Evolutionary conservation across 2,329 filamentous ascomycete genomes (phyloP).

Genomic region (Setomelanomma holmii): DNA sequence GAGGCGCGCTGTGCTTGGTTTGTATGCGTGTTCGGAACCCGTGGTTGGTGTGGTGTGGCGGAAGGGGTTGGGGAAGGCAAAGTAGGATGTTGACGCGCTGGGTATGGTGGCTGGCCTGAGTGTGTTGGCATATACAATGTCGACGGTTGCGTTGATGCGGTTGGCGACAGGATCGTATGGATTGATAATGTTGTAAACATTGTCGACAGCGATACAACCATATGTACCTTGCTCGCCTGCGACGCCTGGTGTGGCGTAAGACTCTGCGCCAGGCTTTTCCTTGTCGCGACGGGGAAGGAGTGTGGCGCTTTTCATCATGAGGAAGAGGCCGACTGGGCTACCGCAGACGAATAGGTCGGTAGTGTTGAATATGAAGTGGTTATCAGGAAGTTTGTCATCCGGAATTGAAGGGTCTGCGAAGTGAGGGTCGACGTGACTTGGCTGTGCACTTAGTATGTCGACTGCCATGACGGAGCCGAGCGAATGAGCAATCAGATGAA

Average conservation of each 20-base stretch:
- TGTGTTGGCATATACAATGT: constrained; percentile 76
- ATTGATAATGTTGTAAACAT: constrained; percentile 92
- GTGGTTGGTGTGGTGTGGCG: constrained; percentile 32
- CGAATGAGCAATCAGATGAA: constrained; percentile 92
- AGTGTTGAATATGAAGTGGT: constrained; percentile 87
- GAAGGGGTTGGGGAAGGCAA: constrained; percentile 52
- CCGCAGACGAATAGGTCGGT: constrained; percentile 88
- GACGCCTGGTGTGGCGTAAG: constrained; percentile 60
- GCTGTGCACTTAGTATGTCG: constrained; percentile 89
- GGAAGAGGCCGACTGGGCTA: constrained; percentile 90
- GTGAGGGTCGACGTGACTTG: constrained; percentile 68
- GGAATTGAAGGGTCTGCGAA: constrained; percentile 41
- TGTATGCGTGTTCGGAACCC: constrained; percentile 36
- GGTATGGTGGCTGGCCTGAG: constrained; percentile 83
- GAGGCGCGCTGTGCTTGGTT: constrained; percentile 46
- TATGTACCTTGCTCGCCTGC: constrained; percentile 82
- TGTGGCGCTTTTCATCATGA: constrained; percentile 77
- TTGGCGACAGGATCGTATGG: constrained; percentile 85
- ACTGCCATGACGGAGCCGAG: constrained; percentile 94
- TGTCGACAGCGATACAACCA: constrained; percentile 92
- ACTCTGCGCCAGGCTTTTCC: constrained; percentile 76
- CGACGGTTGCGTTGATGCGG: constrained; percentile 87
- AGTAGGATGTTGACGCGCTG: constrained; percentile 64
- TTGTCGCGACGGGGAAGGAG: constrained; percentile 79
- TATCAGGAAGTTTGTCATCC: constrained; percentile 57